A percentile compares a stretch with the other conserved stretches of the same genome.
Evolutionary conservation across 441 rosid genomes (phyloP).

Genomic region (Populus tomentosa): DNA sequence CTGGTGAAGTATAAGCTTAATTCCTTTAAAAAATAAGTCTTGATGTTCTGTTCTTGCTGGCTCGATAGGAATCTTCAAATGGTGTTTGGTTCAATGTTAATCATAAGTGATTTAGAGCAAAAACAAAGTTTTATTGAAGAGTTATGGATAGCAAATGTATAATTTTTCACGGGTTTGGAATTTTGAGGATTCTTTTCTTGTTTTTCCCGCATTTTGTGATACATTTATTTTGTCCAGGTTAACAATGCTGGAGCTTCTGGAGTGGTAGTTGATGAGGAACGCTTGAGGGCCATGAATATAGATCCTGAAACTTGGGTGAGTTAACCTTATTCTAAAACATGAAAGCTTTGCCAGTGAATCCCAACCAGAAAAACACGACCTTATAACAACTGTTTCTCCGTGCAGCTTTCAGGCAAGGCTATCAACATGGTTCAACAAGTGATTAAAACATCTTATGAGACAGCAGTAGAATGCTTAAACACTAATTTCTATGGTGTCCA

Average conservation of each 20-base stretch:
- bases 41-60: neutral
- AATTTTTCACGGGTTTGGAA: neutral
- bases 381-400: neutral
- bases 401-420: slow-evolving; percentile 45
- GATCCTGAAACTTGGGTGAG: slow-evolving; percentile 42
- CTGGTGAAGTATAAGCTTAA: too few species aligned
- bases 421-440: slow-evolving; percentile 25
- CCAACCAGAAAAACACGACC: neutral
- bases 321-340: neutral
- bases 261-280: slow-evolving; percentile 30
- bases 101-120: neutral
- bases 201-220: neutral
- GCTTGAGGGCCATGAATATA: slow-evolving; percentile 34
- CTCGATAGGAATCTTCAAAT: neutral
- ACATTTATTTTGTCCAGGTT: slow-evolving; percentile 25
- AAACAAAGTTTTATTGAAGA: neutral
- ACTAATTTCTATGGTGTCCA: slow-evolving; percentile 45
- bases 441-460: slow-evolving; percentile 34
- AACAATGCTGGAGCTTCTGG: slow-evolving; percentile 48
- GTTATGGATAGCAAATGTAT: neutral
- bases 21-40: too few species aligned
- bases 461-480: slow-evolving; percentile 44
- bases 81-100: neutral
- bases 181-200: neutral
- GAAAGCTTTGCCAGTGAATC: neutral